Base-by-base conservation (phyloP, 208 protist species). In the Trypanosoma lewisi region DNA sequence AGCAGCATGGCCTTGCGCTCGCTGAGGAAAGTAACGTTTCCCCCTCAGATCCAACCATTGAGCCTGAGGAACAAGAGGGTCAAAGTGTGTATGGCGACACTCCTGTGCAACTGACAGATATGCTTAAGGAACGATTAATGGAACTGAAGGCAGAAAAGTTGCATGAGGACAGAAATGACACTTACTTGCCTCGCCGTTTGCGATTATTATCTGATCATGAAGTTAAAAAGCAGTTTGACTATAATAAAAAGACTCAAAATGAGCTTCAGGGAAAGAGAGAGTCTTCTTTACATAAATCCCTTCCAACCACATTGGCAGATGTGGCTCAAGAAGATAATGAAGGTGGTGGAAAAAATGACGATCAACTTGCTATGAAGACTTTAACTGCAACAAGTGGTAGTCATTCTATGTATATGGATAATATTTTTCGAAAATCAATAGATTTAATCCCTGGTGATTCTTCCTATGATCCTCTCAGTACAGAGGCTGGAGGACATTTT, bases 121-220 rank as follows among this genome's bases (percentile, higher is more conserved):
- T 95, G 89, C 73, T 95, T 41, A 75, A 80, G 12, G 89, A 95
- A 72, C 83, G 89, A 2, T 63, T 95, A 45, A 89, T 93, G 83
- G 85, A 95, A 70, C 80, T 95, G 17, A 95, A 93, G 63, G 84
- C 75, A 0, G 75, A 87, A 48, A 81, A 80, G 49, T 73, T 93
- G 55, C 70, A 60, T 16, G 78, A 93, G 63, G 85, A 95, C 52
- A 83, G 86, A 48, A 83, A 82, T 51, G 85, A 89, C 41, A 89
- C 85, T 3, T 93, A 81, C 54, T 57, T 93, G 52, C 84, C 86
- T 23, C 72, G 75, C 39, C 78, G 89, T 2, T 63, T 93, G 27
- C 66, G 53, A 12, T 78, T 90, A 21, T 54, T 58, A 11, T 42
- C 70, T 11, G 75, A 81, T 44, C 61, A 59, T 9, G 71, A 77